Conservation (phyloP, 345 rosid genomes). For the Brassica nigra region DNA sequence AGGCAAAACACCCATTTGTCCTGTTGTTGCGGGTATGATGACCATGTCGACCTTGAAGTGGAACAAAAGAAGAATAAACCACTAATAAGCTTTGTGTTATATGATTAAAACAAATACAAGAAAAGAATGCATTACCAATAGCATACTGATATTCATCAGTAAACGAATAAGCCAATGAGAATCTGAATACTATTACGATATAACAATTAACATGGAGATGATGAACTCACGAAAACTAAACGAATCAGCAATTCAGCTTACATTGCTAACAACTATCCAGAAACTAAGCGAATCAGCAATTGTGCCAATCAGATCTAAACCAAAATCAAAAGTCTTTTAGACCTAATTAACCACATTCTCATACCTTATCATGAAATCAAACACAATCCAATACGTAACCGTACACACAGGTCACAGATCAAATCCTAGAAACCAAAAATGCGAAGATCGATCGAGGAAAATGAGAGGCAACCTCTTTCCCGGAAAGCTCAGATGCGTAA, state of each 20-base stretch:
- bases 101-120: neutral
- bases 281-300: neutral
- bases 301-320: conserved; percentile 22
- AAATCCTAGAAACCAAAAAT: conserved; percentile 12
- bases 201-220: neutral
- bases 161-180: neutral
- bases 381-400: neutral
- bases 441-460: neutral
- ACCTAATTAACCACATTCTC: conserved; percentile 22
- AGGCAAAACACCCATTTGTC: conserved; percentile 93
- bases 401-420: neutral
- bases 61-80: neutral
- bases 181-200: neutral
- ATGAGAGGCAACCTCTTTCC: conserved; percentile 51
- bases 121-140: conserved; percentile 1
- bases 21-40: conserved; percentile 85
- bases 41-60: conserved; percentile 87
- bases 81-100: conserved; percentile 15
- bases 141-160: neutral
- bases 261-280: neutral
- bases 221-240: neutral
- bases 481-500: conserved; percentile 55
- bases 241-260: neutral
- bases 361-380: neutral
- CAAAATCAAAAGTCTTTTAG: conserved; percentile 17